A percentile compares a stretch with the other conserved stretches of the same genome.
Evolutionary conservation across 1,284 basidiomycete genomes (phyloP).

Genomic region (Pseudozyma sp.): DNA sequence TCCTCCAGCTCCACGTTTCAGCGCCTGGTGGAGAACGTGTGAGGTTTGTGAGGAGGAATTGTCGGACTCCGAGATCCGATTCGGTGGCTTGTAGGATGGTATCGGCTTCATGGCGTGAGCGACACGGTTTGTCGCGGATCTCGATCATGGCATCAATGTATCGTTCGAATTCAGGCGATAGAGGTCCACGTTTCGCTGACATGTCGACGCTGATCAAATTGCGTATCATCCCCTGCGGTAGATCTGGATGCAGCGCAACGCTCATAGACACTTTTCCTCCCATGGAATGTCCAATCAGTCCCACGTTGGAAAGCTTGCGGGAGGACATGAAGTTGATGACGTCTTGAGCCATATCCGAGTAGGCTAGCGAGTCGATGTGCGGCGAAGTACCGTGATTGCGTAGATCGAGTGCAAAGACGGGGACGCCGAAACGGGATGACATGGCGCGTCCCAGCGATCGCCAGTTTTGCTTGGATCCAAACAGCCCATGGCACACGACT

Average conservation of each 20-base stretch:
- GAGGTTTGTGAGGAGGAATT: constrained; percentile 86
- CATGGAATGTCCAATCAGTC: constrained; percentile 87
- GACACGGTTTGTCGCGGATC: constrained; percentile 74
- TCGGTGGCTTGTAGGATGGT: constrained; percentile 76
- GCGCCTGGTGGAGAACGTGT: constrained; percentile 67
- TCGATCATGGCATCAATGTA: constrained; percentile 80
- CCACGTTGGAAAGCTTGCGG: constrained; percentile 72
- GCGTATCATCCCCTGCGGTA: constrained; percentile 71
- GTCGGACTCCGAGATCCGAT: constrained; percentile 75
- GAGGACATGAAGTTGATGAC: constrained; percentile 73
- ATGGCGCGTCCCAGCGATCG: constrained; percentile 78
- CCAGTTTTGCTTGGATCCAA: constrained; percentile 84
- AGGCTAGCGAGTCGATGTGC: constrained; percentile 78
- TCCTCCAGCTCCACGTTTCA: constrained; percentile 74
- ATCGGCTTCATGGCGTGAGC: constrained; percentile 76
- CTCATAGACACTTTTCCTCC: constrained; percentile 89
- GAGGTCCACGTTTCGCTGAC: constrained; percentile 76
- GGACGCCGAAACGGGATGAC: constrained; percentile 73
- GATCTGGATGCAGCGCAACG: constrained; percentile 75
- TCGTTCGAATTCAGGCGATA: constrained; percentile 74
- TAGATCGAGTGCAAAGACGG: constrained; percentile 83
- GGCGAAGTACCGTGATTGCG: constrained; percentile 85
- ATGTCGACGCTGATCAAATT: constrained; percentile 85
- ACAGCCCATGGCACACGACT: constrained; percentile 72
- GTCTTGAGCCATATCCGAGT: constrained; percentile 78